Evolutionary conservation across 2,329 filamentous ascomycete species (phyloP).

Genomic region (Keithomyces neogunnii): DNA sequence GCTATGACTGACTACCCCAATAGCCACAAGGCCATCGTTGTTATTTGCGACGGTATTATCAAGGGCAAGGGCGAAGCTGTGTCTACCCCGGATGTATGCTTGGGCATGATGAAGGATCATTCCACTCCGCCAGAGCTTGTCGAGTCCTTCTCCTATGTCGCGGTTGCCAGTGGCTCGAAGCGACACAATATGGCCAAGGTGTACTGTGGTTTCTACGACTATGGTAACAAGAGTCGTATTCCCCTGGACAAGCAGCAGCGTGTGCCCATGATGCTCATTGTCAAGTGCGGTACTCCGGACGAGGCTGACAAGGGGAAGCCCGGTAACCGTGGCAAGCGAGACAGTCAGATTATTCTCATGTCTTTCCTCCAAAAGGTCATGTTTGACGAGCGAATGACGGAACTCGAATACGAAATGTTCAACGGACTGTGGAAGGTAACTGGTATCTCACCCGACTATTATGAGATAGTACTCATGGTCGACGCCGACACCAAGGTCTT

Average conservation of each 20-base stretch:
- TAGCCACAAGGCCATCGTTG: conserved; percentile 94
- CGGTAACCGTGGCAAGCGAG: conserved; percentile 95
- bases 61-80: conserved; percentile 84
- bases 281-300: conserved; percentile 90
- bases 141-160: conserved; percentile 87
- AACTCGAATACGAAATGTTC: conserved; percentile 99
- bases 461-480: conserved; percentile 97
- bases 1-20: conserved; percentile 98
- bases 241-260: conserved; percentile 85
- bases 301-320: conserved; percentile 78
- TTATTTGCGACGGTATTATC: conserved; percentile 96
- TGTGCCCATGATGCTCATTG: conserved; percentile 93
- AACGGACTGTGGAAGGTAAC: conserved; percentile 98
- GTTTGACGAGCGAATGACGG: conserved; percentile 99
- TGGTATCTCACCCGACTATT: conserved; percentile 95
- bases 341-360: conserved; percentile 99
- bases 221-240: conserved; percentile 72
- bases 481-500: conserved; percentile 99
- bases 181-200: conserved; percentile 99
- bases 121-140: conserved; percentile 74
- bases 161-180: conserved; percentile 90
- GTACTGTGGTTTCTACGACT: conserved; percentile 97
- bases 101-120: conserved; percentile 93
- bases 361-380: conserved; percentile 99
- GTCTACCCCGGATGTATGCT: conserved; percentile 81